phyloP scores from a whole-genome alignment of 2,329 filamentous ascomycete genomes.

The Fusarium equiseti region DNA sequence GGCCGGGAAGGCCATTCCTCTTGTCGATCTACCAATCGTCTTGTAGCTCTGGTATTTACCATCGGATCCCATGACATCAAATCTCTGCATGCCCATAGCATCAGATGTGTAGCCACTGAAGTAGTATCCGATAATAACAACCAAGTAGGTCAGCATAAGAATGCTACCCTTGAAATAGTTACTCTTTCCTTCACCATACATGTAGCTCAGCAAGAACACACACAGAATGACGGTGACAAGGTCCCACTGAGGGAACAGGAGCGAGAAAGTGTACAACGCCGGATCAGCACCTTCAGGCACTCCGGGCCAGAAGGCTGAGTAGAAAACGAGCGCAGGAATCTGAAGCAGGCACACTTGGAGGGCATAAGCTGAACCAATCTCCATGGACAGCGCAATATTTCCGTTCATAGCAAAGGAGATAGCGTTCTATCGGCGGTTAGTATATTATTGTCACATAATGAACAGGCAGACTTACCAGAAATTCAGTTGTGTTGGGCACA shows the following conservation, averaged over 20 bases:
- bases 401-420: slow-evolving; percentile 99
- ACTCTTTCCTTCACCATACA: slow-evolving; percentile 98
- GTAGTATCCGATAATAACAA: slow-evolving; percentile 92
- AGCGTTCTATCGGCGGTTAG: slow-evolving; percentile 74
- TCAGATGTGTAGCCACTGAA: slow-evolving; percentile 73
- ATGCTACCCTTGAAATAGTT: slow-evolving; percentile 99
- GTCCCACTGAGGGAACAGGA: slow-evolving; percentile 99
- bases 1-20: slow-evolving; percentile 47
- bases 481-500: slow-evolving; percentile 98
- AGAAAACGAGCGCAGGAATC: slow-evolving; percentile 91
- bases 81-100: slow-evolving; percentile 60
- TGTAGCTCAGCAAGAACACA: slow-evolving; percentile 95
- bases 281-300: slow-evolving; percentile 55
- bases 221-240: slow-evolving; percentile 97
- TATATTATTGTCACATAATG: not conserved
- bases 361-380: slow-evolving; percentile 97
- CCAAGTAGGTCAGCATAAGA: slow-evolving; percentile 89
- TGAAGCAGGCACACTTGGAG: slow-evolving; percentile 96
- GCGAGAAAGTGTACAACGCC: slow-evolving; percentile 76
- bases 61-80: slow-evolving; percentile 65
- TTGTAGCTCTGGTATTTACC: slow-evolving; percentile 65
- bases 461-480: slow-evolving; percentile 72
- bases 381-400: slow-evolving; percentile 98
- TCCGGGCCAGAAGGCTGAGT: slow-evolving; percentile 79
- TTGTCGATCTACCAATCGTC: slow-evolving; percentile 63